Base-by-base conservation (phyloP, 1,284 basidiomycete genomes). In the Neolentinus lepideus region DNA sequence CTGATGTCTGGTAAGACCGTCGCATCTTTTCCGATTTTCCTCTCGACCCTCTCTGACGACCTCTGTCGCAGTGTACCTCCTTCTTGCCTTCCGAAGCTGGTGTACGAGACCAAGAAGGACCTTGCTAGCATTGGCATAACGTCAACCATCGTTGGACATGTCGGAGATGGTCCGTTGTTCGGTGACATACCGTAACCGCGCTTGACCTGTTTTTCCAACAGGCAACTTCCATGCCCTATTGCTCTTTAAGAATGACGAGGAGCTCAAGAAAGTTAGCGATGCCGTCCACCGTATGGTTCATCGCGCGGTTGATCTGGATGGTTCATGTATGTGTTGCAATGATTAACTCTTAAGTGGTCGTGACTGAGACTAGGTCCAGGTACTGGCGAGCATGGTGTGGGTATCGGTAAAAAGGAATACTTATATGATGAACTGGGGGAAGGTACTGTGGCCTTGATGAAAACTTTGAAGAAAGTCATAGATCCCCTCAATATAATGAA, bases 331-430 rank as follows among this genome's bases (percentile, higher is more conserved):
- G 77, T 70, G 22, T 9, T 21, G 21, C 2, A 21, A 31, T 54
- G 35, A 16, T 33, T 45, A 19, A 46, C 25, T 26, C 3, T 22
- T 19, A 38, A 14, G 50, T 19, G 8, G 29, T 24, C 19, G 16
- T 51, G 26, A 33, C 29, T 52, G 27, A 52, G 19, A 27, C 38
- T 29, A 19, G 43, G n/a, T n/a, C 6, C 54, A 85, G 81, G 84
- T 63, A 88, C 86, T 0, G 92, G 92, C 10, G 92, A 94, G 66
- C 92, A 94, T 65, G 92, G 92, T 1, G 90, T 95, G 6, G 92
- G 92, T 0, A 73, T 93, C n/a, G 91, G 90, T 12, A 94, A 94
- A 74, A 83, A 79, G 59, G 78, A 83, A 58, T 90, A 81, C 60
- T 76, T 95, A 31, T 75, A 82, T 33, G 78, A 84, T 56, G 93